phyloP scores from a whole-genome alignment of 2,329 filamentous ascomycete genomes.

The Teratosphaeria epicoccoides region DNA sequence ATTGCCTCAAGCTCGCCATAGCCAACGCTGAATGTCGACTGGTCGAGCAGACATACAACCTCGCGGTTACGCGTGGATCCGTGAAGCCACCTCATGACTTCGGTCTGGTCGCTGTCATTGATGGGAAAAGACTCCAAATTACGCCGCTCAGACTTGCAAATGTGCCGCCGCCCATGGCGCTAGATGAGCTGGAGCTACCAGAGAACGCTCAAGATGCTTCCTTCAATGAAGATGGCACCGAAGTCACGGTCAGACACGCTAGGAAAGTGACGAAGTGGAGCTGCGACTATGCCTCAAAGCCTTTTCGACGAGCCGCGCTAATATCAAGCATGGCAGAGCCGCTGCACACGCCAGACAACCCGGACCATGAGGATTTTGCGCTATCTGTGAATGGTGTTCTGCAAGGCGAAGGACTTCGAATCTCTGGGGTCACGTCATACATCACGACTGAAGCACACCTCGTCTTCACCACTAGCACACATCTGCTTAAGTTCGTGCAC shows the following conservation, averaged over 20 bases:
- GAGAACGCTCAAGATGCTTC: conserved; percentile 62
- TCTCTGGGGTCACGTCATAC: conserved; percentile 66
- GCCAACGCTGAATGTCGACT: conserved; percentile 2
- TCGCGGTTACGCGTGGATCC: conserved; percentile 58
- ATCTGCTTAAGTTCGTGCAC: conserved; percentile 90
- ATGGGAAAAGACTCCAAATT: conserved; percentile 69
- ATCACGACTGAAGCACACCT: conserved; percentile 70
- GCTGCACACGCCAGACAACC: background rate
- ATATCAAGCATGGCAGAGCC: conserved; percentile 10
- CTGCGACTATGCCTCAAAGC: conserved; percentile 54
- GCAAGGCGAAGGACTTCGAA: conserved; percentile 1
- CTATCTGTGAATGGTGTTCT: conserved; percentile 1
- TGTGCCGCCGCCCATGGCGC: conserved; percentile 84
- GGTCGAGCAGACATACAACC: conserved; percentile 50
- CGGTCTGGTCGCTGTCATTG: conserved; percentile 60
- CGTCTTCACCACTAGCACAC: conserved; percentile 83
- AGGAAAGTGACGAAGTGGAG: conserved; percentile 56
- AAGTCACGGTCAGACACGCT: conserved; percentile 63
- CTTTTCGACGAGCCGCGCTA: conserved; percentile 27
- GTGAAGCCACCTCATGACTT: conserved; percentile 61
- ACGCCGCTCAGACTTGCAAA: conserved; percentile 78
- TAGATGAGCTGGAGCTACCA: conserved; percentile 58
- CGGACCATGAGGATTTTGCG: background rate
- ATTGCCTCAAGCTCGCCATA: conserved; percentile 54
- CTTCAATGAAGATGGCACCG: conserved; percentile 53